phyloP scores from a whole-genome alignment of 331 rosid species.

The Malus hybrid region DNA sequence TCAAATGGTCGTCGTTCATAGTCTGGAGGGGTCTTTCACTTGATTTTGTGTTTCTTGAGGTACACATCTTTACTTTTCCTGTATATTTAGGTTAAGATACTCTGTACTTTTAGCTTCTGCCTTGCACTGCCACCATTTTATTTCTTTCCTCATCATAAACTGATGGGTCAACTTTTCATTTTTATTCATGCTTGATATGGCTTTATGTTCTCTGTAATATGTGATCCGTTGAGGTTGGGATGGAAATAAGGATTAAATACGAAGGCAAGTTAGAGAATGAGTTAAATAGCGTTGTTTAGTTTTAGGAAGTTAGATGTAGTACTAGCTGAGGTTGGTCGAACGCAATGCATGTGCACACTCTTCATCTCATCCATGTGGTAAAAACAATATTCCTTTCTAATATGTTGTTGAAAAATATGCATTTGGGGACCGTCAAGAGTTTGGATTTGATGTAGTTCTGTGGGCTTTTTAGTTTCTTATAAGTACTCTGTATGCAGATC shows the following conservation, averaged over 20 bases:
- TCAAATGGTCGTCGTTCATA: constrained; percentile 56
- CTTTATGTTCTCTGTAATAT: neutral
- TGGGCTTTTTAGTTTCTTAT: neutral
- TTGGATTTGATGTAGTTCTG: neutral
- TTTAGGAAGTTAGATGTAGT: neutral
- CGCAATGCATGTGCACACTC: neutral
- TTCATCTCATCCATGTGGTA: neutral
- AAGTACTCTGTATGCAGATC: neutral
- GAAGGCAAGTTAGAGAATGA: neutral
- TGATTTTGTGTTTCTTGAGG: constrained; percentile 66
- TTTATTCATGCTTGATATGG: neutral
- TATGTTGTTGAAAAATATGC: neutral
- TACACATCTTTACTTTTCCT: constrained; percentile 31
- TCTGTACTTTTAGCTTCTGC: neutral
- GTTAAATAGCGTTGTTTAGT: neutral
- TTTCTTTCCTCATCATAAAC: neutral
- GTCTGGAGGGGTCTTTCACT: constrained; percentile 55
- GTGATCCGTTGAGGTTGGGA: neutral
- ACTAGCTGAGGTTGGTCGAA: neutral
- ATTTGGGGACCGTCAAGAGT: neutral
- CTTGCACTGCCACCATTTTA: neutral
- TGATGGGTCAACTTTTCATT: neutral
- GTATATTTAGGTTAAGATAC: neutral
- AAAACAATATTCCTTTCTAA: neutral
- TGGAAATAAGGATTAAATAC: neutral